Conservation (phyloP, 345 rosid species). For the Bretschneidera sinensis region DNA sequence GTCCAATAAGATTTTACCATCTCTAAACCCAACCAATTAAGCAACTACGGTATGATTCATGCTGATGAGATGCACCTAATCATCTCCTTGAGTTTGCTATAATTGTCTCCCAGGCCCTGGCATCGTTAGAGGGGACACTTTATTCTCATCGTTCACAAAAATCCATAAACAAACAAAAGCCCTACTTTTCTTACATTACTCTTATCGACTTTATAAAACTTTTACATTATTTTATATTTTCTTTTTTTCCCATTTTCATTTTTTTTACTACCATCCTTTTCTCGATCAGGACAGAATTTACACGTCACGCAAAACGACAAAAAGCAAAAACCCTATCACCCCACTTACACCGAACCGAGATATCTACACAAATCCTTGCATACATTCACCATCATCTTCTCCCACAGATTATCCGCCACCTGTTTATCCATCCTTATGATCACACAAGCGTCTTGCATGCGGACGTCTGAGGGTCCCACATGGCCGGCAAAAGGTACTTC, state of each 20-base stretch:
- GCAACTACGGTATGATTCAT: no score
- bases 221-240: no score
- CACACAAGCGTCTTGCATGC: conserved; percentile 51
- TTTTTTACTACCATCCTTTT: neutral
- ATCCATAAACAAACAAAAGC: no score
- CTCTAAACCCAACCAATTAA: no score
- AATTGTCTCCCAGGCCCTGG: no score
- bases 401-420: conserved; percentile 23
- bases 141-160: no score
- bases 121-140: no score
- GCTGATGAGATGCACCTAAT: no score
- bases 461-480: conserved; percentile 81
- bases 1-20: no score
- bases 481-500: conserved; percentile 76
- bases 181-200: no score
- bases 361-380: conserved; percentile 23
- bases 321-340: neutral
- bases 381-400: conserved; percentile 8
- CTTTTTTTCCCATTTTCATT: neutral
- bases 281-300: conserved; percentile 24
- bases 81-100: no score
- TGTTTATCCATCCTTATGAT: neutral
- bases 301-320: conserved; percentile 33
- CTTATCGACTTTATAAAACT: no score
- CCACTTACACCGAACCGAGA: neutral